Base-by-base conservation (phyloP, 2,329 filamentous ascomycete species). In the Cercospora zeina region DNA sequence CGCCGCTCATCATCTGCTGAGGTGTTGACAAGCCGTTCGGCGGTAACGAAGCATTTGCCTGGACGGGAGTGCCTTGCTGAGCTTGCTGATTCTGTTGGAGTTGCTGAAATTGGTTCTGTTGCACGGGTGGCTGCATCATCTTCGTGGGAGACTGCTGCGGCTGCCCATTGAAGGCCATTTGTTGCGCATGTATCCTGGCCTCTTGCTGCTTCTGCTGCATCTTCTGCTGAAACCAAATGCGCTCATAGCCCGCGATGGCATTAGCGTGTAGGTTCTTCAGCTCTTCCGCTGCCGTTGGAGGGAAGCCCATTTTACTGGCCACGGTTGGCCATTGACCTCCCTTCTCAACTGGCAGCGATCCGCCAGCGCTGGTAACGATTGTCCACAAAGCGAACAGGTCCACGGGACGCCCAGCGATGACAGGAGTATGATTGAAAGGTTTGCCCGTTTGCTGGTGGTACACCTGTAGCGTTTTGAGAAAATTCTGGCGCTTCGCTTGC, bases 381-480 rank as follows among this genome's bases (percentile, higher is more conserved):
- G 88, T 85, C 74, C 96, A 97, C 2, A 97, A 80, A 64, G 87
- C 84, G 71, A 91, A 85, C 11, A 97, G 77, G 69, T 89, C 88
- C 37, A 97, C 81, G 0, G 84, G 84, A 10, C 90, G 87, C 58
- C 91, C 89, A 58, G 85, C 87, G 24, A 96, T 84, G 21, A 85
- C 78, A 0, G 93, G 93, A 65, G 87, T 89, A 1, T 84, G 79
- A 51, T 96, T 91, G 54, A 97, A 81, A 0, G 87, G 88, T 34
- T 53, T 53, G 16, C 91, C 80, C 33, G 87, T 86, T 62, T 89
- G 87, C 53, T 86, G 82, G 63, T 84, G 84, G 66, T 96, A 90
- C n/a, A 83, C 79, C 19, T 85, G 83, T 7, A 97, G 80, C 39
- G 87, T 89, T 71, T 91, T 89, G 76, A 96, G 81, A 63, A 75